These are phyloP conservation scores for Termitomyces titanicus DNA, from an alignment of 768 basidiomycete genomes.

Conservation along the genomic window DNA sequence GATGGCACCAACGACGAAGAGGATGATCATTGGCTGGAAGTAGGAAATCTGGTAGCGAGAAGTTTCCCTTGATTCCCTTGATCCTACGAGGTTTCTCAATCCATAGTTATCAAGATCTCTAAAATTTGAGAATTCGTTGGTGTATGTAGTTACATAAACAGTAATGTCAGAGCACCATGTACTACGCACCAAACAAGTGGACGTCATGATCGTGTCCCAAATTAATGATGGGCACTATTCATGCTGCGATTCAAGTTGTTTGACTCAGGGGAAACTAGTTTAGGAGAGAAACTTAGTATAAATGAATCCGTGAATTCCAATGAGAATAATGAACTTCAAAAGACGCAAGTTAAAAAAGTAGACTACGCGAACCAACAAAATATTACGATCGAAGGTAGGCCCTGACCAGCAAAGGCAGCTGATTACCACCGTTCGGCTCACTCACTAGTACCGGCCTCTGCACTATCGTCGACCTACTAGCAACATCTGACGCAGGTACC, in stretches of 20 bases:
- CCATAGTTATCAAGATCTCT: background rate
- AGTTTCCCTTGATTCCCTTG: background rate
- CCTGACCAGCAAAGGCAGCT: slow-evolving; percentile 41
- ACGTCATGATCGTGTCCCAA: too few species aligned
- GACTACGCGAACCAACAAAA: background rate
- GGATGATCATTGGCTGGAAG: background rate
- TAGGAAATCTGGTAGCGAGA: background rate
- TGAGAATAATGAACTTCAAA: background rate
- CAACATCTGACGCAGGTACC: slow-evolving; percentile 41
- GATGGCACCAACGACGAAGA: background rate
- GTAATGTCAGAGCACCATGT: too few species aligned
- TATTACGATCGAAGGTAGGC: slow-evolving; percentile 6
- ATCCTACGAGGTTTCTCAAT: background rate
- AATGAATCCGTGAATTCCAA: too few species aligned
- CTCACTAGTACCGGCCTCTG: slow-evolving; percentile 40
- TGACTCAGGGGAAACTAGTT: too few species aligned
- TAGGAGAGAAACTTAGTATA: too few species aligned
- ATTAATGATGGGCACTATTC: too few species aligned
- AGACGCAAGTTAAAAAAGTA: too few species aligned
- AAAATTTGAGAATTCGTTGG: background rate
- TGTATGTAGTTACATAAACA: too few species aligned
- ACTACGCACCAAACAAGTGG: too few species aligned
- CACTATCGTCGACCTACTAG: slow-evolving; percentile 34
- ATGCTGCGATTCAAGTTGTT: too few species aligned
- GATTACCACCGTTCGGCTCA: slow-evolving; percentile 35